These are phyloP conservation scores for Raphanus hybrid DNA, from an alignment of 441 rosid genomes.

Conservation along the genomic window DNA sequence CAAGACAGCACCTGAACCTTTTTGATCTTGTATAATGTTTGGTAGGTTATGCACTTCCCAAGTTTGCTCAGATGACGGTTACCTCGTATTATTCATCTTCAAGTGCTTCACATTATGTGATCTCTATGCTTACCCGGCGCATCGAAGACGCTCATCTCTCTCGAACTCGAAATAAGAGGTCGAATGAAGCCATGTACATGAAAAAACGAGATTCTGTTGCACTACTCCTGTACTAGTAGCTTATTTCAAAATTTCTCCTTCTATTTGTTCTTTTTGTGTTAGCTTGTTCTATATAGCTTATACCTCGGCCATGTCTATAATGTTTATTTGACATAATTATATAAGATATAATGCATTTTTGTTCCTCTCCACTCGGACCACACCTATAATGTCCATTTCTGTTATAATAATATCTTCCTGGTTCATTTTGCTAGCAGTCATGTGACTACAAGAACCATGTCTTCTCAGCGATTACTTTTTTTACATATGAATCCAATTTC, in stretches of 20 bases:
- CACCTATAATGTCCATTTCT: too few species aligned
- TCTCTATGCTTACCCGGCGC: conserved; percentile 76
- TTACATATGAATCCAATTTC: conserved; percentile 2
- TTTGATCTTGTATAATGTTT: conserved; percentile 17
- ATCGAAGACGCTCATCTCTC: conserved; percentile 69
- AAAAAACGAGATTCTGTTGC: conserved; percentile 12
- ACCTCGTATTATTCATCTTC: conserved; percentile 90
- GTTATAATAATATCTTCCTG: not conserved
- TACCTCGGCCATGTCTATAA: not conserved
- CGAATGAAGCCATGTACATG: conserved; percentile 46
- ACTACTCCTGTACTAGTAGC: conserved; percentile 20
- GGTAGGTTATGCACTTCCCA: conserved; percentile 79
- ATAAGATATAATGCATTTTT: too few species aligned
- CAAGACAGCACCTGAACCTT: conserved; percentile 19
- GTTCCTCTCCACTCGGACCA: too few species aligned
- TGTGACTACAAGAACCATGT: conserved; percentile 4
- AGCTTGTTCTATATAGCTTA: not conserved
- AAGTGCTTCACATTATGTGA: conserved; percentile 85
- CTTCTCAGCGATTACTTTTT: conserved; percentile 12
- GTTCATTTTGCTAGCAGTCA: conserved; percentile 12
- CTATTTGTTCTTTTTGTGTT: not conserved
- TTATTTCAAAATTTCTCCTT: conserved; percentile 14
- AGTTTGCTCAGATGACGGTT: conserved; percentile 81
- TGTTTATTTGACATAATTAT: conserved; percentile 5
- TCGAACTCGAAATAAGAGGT: conserved; percentile 52